phyloP scores from a whole-genome alignment of 2,329 filamentous ascomycete species.

The Sclerotinia borealis region DNA sequence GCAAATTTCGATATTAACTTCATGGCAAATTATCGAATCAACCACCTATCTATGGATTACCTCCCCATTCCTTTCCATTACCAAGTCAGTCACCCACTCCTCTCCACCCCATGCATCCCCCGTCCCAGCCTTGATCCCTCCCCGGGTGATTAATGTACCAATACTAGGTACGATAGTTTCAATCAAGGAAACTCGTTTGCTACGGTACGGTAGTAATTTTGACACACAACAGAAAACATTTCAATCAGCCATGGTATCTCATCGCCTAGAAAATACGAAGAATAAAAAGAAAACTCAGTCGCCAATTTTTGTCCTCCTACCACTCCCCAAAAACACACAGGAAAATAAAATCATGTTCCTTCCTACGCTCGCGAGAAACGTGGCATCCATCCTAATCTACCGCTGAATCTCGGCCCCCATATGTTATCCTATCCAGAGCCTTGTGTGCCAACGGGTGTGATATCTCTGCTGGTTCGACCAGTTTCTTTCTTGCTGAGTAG shows the following conservation, averaged over 20 bases:
- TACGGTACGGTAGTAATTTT: neutral
- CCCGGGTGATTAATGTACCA: neutral
- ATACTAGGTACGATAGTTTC: neutral
- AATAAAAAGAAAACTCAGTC: neutral
- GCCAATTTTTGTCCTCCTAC: neutral
- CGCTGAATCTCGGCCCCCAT: neutral
- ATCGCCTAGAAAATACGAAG: neutral
- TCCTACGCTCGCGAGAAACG: neutral
- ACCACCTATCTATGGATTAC: neutral
- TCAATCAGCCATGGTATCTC: neutral
- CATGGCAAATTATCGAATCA: neutral
- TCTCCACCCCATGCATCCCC: neutral
- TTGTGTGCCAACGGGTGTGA: slow-evolving; percentile 30
- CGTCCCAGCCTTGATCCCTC: neutral
- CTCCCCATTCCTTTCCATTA: neutral
- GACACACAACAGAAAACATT: neutral
- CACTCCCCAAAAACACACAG: neutral
- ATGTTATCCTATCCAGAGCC: neutral
- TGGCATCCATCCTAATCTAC: neutral
- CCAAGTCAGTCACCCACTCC: neutral
- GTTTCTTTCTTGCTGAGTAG: slow-evolving; percentile 47
- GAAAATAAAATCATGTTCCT: neutral
- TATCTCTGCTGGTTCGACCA: slow-evolving; percentile 37
- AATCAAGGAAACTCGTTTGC: neutral
- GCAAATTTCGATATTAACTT: neutral